Evolutionary conservation across 371 early-diverging fungal species (phyloP), one percentile per base, ranked within the genome.

Genomic region (Rhizopus delemar): DNA sequence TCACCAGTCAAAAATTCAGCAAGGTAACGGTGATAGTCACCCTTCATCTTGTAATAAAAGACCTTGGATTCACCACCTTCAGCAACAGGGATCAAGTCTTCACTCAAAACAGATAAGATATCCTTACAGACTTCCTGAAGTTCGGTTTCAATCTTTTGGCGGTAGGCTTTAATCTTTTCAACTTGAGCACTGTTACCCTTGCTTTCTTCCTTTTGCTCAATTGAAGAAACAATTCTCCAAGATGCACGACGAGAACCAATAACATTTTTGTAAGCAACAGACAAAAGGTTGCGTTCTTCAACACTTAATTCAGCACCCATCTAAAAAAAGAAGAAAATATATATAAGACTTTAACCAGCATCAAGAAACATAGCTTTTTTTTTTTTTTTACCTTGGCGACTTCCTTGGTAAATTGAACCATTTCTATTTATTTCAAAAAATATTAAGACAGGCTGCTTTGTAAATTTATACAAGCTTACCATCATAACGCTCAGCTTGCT

Each of bases 251-350:
- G 96, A 54, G 96, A 93, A 69, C 99, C 98, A 71, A 98, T 99
- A 53, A 99, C 95, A 84, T 99, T 99, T 89, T 99, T 99, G 90
- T 97, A 99, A 62, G 99, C 99, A 62, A 99, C 97, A 22, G 98
- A 98, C 59, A 99, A 88, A 50, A 97, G 86, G 83, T 99, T 99
- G 67, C 99, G 94, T 78, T 97, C 98, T 83, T 97, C 96, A 63
- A 97, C 93, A 48, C 91, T 87, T 62, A 99, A 86, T 71, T 94
- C 94, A 54, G 77, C 73, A 57, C 82, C 78, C 66, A 72, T 60
- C 78, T 77, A 63, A 15, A 36, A 35, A 28, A 39, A 38, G 22
- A 22, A 22, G 22, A 22, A 22, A 22, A 22, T 22, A 22, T 22
- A 22, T 22, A 22, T 22, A 22, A 22, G 22, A 22, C 22, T 22